Conservation (phyloP, 2,329 filamentous ascomycete species). For the Pezicula neosporulosa region DNA sequence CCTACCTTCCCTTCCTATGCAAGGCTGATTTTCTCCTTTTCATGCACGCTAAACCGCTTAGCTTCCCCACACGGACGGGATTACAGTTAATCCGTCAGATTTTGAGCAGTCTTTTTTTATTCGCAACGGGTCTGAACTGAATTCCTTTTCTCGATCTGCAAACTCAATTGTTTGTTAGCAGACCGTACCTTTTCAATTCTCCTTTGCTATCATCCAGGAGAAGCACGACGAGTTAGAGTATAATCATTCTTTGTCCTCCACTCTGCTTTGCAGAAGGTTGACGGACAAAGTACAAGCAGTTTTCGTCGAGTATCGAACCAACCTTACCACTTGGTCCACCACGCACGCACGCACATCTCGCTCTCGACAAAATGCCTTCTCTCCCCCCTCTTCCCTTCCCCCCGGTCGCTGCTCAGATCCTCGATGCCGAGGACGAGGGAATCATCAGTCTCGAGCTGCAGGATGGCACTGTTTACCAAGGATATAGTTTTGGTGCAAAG, state of each 20-base stretch:
- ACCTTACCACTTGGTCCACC: not conserved
- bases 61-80: not conserved
- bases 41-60: not conserved
- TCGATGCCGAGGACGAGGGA: constrained; percentile 43
- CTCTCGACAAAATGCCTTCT: not conserved
- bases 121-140: not conserved
- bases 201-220: not conserved
- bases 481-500: constrained; percentile 92
- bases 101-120: not conserved
- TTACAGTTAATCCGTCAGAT: not conserved
- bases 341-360: not conserved
- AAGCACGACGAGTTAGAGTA: not conserved
- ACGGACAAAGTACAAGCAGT: constrained; percentile 1
- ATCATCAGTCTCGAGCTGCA: constrained; percentile 87
- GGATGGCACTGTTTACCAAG: constrained; percentile 87
- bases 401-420: constrained; percentile 19
- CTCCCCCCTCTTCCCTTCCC: constrained; percentile 10
- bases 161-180: not conserved
- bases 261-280: constrained; percentile 15
- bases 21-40: not conserved
- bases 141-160: not conserved
- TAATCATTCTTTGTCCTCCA: constrained; percentile 3
- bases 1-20: too few species aligned
- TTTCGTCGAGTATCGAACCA: not conserved
- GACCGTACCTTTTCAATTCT: not conserved